Base-by-base conservation (phyloP, 1,139 yeast species). In the Nakaseomyces delphensis region DNA sequence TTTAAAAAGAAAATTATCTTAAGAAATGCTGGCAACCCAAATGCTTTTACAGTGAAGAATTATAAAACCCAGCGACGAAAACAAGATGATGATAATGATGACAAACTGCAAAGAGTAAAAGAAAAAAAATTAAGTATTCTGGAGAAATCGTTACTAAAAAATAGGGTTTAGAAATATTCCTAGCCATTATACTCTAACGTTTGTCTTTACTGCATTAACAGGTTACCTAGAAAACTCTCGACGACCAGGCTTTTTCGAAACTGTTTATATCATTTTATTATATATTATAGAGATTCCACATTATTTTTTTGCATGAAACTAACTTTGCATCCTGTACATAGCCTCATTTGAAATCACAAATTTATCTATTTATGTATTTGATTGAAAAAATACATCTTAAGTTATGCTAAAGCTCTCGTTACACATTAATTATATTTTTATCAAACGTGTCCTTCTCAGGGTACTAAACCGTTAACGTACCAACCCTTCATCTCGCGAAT, bases 401-500 rank as follows among this genome's bases (percentile, higher is more conserved):
- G 25, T n/a, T n/a, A n/a, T n/a, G n/a, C n/a, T n/a, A n/a, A n/a
- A n/a, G n/a, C n/a, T n/a, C n/a, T n/a, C n/a, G n/a, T n/a, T n/a
- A n/a, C n/a, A n/a, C n/a, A n/a, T n/a, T n/a, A n/a, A n/a, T n/a
- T n/a, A n/a, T n/a, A n/a, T n/a, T n/a, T n/a, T n/a, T n/a, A n/a
- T n/a, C n/a, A n/a, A n/a, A n/a, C n/a, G n/a, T n/a, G n/a, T n/a
- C n/a, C n/a, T n/a, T n/a, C n/a, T 11, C 15, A 19, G 19, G 23
- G 27, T 27, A 53, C 43, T 43, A 45, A 45, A 13, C 63, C 62
- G 41, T 54, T 56, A n/a, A 59, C 53, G 37, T 50, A 51, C 60
- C 62, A 57, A 11, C 63, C 63, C 43, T 59, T 59, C 36, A 58
- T 51, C 30, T 55, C 61, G n/a, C 60, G 46, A 15, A 57, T 47